phyloP scores from a whole-genome alignment of 257 asterid species.

The Nicotiana otophora region DNA sequence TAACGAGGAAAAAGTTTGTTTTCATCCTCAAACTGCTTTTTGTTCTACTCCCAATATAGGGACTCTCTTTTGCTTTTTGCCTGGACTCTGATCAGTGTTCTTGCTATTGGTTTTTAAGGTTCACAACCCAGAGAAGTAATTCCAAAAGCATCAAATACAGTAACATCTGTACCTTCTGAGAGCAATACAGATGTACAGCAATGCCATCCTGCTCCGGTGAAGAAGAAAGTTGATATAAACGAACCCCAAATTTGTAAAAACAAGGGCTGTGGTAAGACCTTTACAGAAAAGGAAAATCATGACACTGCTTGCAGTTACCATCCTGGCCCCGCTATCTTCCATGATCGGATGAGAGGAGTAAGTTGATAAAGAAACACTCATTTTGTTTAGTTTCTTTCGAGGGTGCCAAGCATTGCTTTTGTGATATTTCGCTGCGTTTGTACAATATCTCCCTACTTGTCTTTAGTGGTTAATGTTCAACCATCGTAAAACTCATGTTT shows the following conservation, averaged over 20 bases:
- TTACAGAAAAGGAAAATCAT: conserved; percentile 79
- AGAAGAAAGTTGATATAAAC: conserved; percentile 62
- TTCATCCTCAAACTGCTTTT: background rate
- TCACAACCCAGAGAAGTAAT: conserved; percentile 39
- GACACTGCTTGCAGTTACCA: conserved; percentile 80
- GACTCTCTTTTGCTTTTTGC: background rate
- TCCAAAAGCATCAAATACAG: conserved; percentile 29
- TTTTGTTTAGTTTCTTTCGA: background rate
- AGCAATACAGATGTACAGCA: conserved; percentile 27
- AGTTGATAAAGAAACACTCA: conserved; percentile 14
- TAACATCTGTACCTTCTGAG: conserved; percentile 15
- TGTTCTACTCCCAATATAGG: background rate
- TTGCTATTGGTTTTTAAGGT: conserved; percentile 31
- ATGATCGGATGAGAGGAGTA: conserved; percentile 92
- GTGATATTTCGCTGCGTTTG: background rate
- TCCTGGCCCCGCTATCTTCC: conserved; percentile 92
- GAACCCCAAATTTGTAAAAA: conserved; percentile 71
- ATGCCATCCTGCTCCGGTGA: conserved; percentile 37
- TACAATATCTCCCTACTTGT: background rate
- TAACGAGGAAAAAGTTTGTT: background rate
- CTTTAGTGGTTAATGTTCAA: background rate
- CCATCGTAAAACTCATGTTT: background rate
- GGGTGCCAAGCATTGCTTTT: background rate
- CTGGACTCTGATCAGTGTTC: background rate
- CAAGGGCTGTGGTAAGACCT: conserved; percentile 72